phyloP scores from a whole-genome alignment of 768 basidiomycete species.

The Lentinula edodes region DNA sequence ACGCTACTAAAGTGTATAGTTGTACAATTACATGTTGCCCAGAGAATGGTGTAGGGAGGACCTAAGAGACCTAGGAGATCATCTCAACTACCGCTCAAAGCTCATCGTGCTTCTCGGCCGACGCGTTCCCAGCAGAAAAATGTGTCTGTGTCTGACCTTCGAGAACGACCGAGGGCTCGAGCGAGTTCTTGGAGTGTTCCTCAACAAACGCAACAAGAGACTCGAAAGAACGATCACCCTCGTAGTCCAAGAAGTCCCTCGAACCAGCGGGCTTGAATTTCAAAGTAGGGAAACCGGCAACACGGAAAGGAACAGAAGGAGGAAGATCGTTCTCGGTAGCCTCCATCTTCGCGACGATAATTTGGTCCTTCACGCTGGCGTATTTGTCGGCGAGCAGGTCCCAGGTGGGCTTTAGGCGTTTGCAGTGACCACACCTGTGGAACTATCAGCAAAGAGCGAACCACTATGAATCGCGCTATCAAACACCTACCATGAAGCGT shows the following conservation, averaged over 20 bases:
- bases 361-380: conserved; percentile 61
- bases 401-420: conserved; percentile 93
- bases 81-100: conserved; percentile 17
- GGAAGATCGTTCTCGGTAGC: conserved; percentile 96
- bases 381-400: conserved; percentile 87
- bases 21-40: neutral
- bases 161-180: conserved; percentile 24
- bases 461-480: neutral
- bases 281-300: conserved; percentile 88
- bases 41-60: neutral
- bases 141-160: conserved; percentile 28
- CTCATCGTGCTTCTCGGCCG: conserved; percentile 36
- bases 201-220: conserved; percentile 80
- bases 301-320: conserved; percentile 77
- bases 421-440: conserved; percentile 87
- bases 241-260: conserved; percentile 85
- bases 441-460: neutral
- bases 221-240: conserved; percentile 88
- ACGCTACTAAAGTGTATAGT: neutral
- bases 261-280: conserved; percentile 94
- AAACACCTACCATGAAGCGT: conserved; percentile 81
- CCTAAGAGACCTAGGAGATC: neutral
- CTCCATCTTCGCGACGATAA: conserved; percentile 93
- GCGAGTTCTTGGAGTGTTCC: conserved; percentile 71
- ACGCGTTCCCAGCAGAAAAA: conserved; percentile 17